Conservation (phyloP, 768 basidiomycete species). For the Lactifluus hygrophoroides region DNA sequence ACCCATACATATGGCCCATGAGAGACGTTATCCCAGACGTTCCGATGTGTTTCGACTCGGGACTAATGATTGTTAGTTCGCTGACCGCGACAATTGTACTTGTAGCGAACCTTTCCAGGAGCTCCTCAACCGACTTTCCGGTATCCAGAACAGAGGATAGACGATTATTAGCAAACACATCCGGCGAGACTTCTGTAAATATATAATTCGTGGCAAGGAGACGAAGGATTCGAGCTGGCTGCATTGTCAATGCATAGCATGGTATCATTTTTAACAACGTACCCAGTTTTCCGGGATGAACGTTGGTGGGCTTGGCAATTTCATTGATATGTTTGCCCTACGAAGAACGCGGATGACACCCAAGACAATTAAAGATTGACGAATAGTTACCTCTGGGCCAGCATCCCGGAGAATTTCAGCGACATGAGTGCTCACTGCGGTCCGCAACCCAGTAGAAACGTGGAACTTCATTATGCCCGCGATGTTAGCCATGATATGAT, state of each 20-base stretch:
- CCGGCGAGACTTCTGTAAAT: conserved; percentile 24
- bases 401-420: conserved; percentile 17
- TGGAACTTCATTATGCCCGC: not conserved
- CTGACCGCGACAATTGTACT: not conserved
- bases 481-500: not conserved
- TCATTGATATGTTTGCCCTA: conserved; percentile 33
- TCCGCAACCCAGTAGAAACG: not conserved
- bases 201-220: conserved; percentile 26
- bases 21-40: not conserved
- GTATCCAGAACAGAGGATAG: conserved; percentile 24
- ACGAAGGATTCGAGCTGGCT: conserved; percentile 24
- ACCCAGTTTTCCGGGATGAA: conserved; percentile 32
- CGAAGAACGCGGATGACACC: not conserved
- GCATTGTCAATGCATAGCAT: not conserved
- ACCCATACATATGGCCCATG: not conserved
- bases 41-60: conserved; percentile 19
- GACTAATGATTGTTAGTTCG: not conserved
- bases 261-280: not conserved
- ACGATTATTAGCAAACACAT: conserved; percentile 26
- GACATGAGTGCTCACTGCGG: not conserved
- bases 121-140: conserved; percentile 20
- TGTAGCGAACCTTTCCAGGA: conserved; percentile 7
- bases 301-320: conserved; percentile 28
- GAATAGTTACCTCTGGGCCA: conserved; percentile 4
- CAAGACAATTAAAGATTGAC: not conserved